These are phyloP conservation scores for Geotrichum australiense DNA, from an alignment of 1,139 yeast genomes.

Conservation along the genomic window DNA sequence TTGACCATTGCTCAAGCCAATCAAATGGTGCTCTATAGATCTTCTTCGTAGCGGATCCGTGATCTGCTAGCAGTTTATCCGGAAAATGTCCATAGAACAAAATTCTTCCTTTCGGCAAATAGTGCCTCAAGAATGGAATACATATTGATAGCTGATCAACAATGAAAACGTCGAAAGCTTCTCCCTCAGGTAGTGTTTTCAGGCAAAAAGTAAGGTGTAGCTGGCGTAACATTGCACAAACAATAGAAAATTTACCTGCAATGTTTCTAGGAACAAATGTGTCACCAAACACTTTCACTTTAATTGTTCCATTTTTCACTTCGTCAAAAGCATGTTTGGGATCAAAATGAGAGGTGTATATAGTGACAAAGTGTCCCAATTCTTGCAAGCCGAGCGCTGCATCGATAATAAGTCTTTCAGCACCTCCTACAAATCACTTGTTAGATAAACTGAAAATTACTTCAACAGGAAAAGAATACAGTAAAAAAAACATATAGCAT, in stretches of 20 bases:
- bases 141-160: slow-evolving; percentile 88
- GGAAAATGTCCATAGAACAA: slow-evolving; percentile 96
- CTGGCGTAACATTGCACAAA: slow-evolving; percentile 82
- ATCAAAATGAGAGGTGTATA: slow-evolving; percentile 90
- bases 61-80: slow-evolving; percentile 68
- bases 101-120: slow-evolving; percentile 39
- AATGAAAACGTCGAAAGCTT: slow-evolving; percentile 59
- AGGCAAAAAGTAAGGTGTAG: slow-evolving; percentile 53
- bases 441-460: neutral
- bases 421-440: slow-evolving; percentile 54
- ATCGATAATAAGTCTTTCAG: slow-evolving; percentile 91
- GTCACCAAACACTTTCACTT: slow-evolving; percentile 75
- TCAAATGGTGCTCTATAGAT: slow-evolving; percentile 81
- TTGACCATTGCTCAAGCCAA: slow-evolving; percentile 69
- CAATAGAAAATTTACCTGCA: slow-evolving; percentile 60
- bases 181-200: slow-evolving; percentile 44
- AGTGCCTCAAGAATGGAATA: slow-evolving; percentile 59
- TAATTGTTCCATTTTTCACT: slow-evolving; percentile 48
- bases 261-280: slow-evolving; percentile 61
- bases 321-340: slow-evolving; percentile 84
- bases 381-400: slow-evolving; percentile 84
- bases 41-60: slow-evolving; percentile 48
- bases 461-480: neutral
- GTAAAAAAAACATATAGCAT: slow-evolving; percentile 12
- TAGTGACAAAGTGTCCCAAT: slow-evolving; percentile 55